phyloP scores from a whole-genome alignment of 345 rosid genomes.

The Corymbia maculata region DNA sequence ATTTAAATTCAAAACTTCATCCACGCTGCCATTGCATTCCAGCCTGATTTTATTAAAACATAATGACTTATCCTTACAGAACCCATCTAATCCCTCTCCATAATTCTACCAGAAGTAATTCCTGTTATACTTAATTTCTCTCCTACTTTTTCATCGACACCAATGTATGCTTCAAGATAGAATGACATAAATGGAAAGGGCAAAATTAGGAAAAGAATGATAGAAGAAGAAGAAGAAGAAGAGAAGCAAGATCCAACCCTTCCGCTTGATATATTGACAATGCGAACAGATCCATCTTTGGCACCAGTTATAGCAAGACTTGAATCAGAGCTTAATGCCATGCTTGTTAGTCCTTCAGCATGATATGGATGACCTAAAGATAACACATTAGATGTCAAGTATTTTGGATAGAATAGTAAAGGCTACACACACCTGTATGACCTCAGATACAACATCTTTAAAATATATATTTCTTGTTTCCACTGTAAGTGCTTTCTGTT shows the following conservation, averaged over 20 bases:
- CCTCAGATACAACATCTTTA: not conserved
- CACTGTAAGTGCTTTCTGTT: not conserved
- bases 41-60: not conserved
- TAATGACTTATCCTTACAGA: not conserved
- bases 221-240: not conserved
- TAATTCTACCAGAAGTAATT: not conserved
- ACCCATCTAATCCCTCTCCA: not conserved
- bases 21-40: not conserved
- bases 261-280: constrained; percentile 74
- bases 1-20: not conserved
- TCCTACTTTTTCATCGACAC: not conserved
- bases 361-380: constrained; percentile 78
- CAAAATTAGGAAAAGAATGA: not conserved
- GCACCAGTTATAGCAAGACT: constrained; percentile 79
- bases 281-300: constrained; percentile 59
- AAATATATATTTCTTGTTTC: not conserved
- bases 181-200: not conserved
- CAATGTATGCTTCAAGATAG: not conserved
- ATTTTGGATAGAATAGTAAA: not conserved
- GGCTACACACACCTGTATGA: not conserved
- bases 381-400: not conserved
- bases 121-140: not conserved
- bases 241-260: constrained; percentile 36
- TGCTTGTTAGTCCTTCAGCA: constrained; percentile 65
- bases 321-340: constrained; percentile 73